Conservation (phyloP, 2,329 filamentous ascomycete species). For the Venturia carpophila region DNA sequence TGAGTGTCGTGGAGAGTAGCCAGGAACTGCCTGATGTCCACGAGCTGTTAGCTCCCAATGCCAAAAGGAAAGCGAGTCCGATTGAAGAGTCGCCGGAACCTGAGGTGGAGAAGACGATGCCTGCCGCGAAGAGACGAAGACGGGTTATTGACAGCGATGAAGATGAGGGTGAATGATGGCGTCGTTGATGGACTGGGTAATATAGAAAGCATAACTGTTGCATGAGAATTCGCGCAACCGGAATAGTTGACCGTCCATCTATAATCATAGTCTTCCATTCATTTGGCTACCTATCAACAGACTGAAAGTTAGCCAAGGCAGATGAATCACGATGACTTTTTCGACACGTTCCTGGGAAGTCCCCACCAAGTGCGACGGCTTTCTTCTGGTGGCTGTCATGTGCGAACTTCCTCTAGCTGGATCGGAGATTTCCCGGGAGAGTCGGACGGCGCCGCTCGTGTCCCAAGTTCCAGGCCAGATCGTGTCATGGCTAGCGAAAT, state of each 20-base stretch:
- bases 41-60: not conserved
- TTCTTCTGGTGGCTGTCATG: no score
- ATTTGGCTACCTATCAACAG: no score
- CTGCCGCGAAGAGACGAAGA: constrained; percentile 12
- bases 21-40: constrained; percentile 15
- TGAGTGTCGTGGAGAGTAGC: constrained; percentile 16
- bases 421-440: not conserved
- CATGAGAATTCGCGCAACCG: not conserved
- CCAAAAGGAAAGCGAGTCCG: not conserved
- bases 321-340: no score
- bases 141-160: constrained; percentile 22
- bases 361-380: no score
- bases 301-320: no score
- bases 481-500: no score
- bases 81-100: not conserved
- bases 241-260: not conserved
- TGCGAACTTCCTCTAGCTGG: no score
- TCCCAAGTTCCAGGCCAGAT: no score
- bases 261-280: not conserved
- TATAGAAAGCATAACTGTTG: not conserved
- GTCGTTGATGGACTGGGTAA: not conserved
- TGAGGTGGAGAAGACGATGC: constrained; percentile 4
- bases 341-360: no score
- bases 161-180: constrained; percentile 4
- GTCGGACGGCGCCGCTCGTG: not conserved